A percentile compares a stretch with the other conserved stretches of the same genome.
phyloP scores from a whole-genome alignment of 305 asterid genomes.

The Plantago lanceolata region DNA sequence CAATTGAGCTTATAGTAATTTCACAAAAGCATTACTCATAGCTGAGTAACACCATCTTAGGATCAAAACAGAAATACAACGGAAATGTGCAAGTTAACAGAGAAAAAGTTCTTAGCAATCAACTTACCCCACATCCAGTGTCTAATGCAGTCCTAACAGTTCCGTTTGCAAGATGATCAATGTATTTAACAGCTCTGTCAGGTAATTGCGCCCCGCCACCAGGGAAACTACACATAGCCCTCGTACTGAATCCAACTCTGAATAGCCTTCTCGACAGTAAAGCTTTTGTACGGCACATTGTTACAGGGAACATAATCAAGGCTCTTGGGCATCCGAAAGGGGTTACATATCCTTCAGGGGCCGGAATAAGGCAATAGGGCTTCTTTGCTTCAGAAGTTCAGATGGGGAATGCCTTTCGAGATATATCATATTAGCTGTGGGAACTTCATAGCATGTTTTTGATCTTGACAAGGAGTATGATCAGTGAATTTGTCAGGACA shows the following conservation, averaged over 20 bases:
- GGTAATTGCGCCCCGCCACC: constrained; percentile 70
- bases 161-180: constrained; percentile 60
- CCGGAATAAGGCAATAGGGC: constrained; percentile 59
- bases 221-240: constrained; percentile 61
- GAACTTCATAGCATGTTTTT: constrained; percentile 43
- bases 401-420: constrained; percentile 61
- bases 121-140: constrained; percentile 65
- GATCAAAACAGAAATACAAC: not conserved
- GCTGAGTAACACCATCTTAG: not conserved
- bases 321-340: constrained; percentile 66
- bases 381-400: constrained; percentile 37
- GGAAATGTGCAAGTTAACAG: constrained; percentile 2
- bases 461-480: constrained; percentile 64
- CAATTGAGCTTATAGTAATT: not conserved
- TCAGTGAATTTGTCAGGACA: constrained; percentile 41
- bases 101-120: constrained; percentile 1
- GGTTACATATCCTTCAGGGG: constrained; percentile 54
- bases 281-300: constrained; percentile 59
- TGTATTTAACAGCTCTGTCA: constrained; percentile 59
- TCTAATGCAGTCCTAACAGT: constrained; percentile 60
- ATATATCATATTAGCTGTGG: constrained; percentile 50
- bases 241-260: constrained; percentile 69
- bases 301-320: constrained; percentile 62
- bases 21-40: not conserved
- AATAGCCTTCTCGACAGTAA: constrained; percentile 64